Evolutionary conservation across 202 grass and related monocot species (phyloP).

Genomic region (Schoenoplectus tabernaemontani): DNA sequence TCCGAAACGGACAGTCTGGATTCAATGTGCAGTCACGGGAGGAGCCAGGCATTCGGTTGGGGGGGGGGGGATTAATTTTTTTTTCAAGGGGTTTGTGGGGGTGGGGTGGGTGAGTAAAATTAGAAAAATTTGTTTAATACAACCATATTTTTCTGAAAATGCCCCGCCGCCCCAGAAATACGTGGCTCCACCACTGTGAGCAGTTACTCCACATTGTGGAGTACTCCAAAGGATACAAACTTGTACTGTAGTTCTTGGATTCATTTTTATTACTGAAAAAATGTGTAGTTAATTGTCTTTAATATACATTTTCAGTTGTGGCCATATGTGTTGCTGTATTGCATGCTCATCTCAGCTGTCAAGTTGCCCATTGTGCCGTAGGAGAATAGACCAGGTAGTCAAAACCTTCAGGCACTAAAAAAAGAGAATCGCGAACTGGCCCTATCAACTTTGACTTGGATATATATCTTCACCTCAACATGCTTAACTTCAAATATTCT

Average conservation of each 20-base stretch:
- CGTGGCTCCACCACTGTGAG: too few relatives aligned
- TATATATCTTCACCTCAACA: background rate
- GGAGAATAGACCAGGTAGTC: slow-evolving; percentile 80
- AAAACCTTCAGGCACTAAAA: slow-evolving; percentile 89
- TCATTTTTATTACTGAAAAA: background rate
- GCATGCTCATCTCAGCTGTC: slow-evolving; percentile 68
- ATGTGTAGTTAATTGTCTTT: background rate
- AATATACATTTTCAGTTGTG: slow-evolving; percentile 53
- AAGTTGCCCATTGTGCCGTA: slow-evolving; percentile 81
- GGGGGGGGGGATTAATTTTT: too few relatives aligned
- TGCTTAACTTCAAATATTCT: background rate
- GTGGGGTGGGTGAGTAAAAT: too few relatives aligned
- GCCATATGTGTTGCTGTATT: slow-evolving; percentile 96
- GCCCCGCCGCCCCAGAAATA: too few relatives aligned
- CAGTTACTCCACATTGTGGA: too few relatives aligned
- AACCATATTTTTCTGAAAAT: too few relatives aligned
- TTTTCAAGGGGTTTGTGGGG: too few relatives aligned
- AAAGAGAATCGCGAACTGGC: slow-evolving; percentile 1
- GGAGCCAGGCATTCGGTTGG: too few relatives aligned
- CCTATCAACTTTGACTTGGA: background rate
- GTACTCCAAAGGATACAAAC: too few relatives aligned
- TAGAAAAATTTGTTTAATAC: too few relatives aligned
- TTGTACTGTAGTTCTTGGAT: background rate
- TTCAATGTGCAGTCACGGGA: too few relatives aligned
- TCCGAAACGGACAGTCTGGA: too few relatives aligned